These are phyloP conservation scores for Croton setiger DNA, from an alignment of 441 rosid genomes.

Conservation along the genomic window DNA sequence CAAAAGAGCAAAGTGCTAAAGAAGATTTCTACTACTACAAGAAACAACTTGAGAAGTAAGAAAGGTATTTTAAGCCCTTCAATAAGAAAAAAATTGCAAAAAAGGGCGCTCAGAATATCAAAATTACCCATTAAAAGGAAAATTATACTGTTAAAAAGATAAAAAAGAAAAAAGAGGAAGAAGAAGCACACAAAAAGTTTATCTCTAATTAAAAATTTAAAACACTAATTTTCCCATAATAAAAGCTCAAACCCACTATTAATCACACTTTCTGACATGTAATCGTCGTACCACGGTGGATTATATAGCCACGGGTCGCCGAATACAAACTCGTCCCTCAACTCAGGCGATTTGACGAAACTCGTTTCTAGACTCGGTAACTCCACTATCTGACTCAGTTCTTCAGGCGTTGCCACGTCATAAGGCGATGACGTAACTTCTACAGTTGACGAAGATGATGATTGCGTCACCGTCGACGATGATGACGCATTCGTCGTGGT, in stretches of 20 bases:
- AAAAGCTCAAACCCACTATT: conserved; percentile 28
- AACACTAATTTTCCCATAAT: conserved; percentile 26
- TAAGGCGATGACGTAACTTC: conserved; percentile 23
- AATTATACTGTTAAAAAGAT: background rate
- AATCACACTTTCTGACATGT: conserved; percentile 30
- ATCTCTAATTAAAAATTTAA: background rate
- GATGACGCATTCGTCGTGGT: conserved; percentile 7
- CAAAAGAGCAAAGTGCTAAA: background rate
- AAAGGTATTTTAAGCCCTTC: background rate
- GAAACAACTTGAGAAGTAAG: conserved; percentile 4
- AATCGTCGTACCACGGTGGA: conserved; percentile 40
- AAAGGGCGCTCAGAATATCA: background rate
- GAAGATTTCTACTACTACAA: background rate
- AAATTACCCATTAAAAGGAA: background rate
- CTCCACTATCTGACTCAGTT: conserved; percentile 29
- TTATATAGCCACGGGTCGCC: conserved; percentile 45
- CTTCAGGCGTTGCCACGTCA: conserved; percentile 20
- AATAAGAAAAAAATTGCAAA: conserved; percentile 4
- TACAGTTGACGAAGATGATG: conserved; percentile 26
- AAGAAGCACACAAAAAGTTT: background rate
- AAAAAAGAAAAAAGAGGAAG: background rate
- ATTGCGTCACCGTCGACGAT: conserved; percentile 10
- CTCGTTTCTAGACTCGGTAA: conserved; percentile 33
- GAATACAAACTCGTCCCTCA: conserved; percentile 46
- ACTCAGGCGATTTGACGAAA: conserved; percentile 39